phyloP scores from a whole-genome alignment of 352 stramenopile species.

The Phytopythium litorale region DNA sequence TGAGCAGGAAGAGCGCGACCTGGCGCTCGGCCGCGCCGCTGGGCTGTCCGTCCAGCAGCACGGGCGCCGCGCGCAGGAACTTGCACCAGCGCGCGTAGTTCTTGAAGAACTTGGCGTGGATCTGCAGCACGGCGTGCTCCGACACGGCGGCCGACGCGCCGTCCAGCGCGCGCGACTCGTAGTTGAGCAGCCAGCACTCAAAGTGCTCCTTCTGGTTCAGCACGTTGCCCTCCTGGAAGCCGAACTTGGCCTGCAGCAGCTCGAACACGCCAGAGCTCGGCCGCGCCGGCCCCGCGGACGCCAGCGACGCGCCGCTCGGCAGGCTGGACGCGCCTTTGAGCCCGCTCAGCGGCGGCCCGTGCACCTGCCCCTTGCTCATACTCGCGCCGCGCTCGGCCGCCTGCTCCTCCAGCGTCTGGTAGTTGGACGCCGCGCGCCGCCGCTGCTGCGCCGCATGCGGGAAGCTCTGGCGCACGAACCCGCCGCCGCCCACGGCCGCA shows the following conservation, averaged over 20 bases:
- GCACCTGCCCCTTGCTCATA: constrained; percentile 15
- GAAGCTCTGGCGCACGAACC: constrained; percentile 1
- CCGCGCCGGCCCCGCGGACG: constrained; percentile 15
- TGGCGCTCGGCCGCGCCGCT: constrained; percentile 43
- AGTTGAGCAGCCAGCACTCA: constrained; percentile 82
- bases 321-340: not conserved
- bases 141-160: constrained; percentile 26
- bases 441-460: constrained; percentile 18
- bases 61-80: constrained; percentile 86
- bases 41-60: constrained; percentile 51
- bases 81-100: constrained; percentile 95
- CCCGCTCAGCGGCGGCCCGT: constrained; percentile 9
- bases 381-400: constrained; percentile 36
- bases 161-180: constrained; percentile 55
- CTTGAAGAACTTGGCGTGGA: constrained; percentile 93
- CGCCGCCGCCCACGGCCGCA: not conserved
- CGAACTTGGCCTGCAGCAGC: constrained; percentile 78
- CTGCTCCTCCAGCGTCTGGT: constrained; percentile 73
- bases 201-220: constrained; percentile 87
- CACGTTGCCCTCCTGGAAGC: constrained; percentile 83
- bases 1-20: constrained; percentile 78
- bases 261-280: constrained; percentile 58
- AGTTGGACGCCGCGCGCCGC: constrained; percentile 68
- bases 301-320: constrained; percentile 10
- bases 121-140: constrained; percentile 55